Evolutionary conservation across 805 yeast genomes (phyloP).

Genomic region (Metschnikowia dekortorum): DNA sequence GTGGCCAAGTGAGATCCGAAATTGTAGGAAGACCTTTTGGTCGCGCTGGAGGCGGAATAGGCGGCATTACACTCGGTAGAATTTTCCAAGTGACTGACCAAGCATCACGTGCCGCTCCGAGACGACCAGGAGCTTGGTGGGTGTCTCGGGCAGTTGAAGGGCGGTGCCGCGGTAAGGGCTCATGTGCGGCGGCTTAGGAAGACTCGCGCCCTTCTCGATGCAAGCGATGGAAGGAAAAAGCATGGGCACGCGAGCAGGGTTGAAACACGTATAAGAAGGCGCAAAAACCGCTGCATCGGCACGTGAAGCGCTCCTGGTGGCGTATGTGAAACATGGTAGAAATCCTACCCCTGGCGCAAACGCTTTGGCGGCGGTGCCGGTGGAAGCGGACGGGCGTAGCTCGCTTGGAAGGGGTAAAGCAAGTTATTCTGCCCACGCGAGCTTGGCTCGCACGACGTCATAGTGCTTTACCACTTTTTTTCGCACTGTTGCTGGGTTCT

Average conservation of each 20-base stretch:
- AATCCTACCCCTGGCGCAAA: background rate
- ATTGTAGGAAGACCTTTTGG: background rate
- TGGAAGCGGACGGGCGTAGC: too few species aligned
- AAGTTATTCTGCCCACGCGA: background rate
- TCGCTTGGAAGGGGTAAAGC: background rate
- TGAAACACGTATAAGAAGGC: background rate
- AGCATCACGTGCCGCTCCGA: too few species aligned
- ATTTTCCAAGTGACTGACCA: too few species aligned
- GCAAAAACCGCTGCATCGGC: background rate
- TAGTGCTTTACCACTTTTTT: background rate
- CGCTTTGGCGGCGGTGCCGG: background rate
- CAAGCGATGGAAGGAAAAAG: background rate
- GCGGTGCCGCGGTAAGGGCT: background rate
- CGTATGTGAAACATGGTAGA: too few species aligned
- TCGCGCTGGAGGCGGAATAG: too few species aligned
- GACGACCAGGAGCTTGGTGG: background rate
- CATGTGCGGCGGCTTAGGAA: background rate
- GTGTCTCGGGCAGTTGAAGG: background rate
- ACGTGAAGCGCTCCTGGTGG: background rate
- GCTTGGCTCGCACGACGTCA: constrained; percentile 1
- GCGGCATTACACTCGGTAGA: too few species aligned
- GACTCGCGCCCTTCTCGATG: background rate
- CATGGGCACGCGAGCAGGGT: background rate
- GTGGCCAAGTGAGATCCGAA: background rate
- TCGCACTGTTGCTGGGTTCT: too few species aligned